Conservation (phyloP, 768 basidiomycete species). For the Lactifluus subvellereus region DNA sequence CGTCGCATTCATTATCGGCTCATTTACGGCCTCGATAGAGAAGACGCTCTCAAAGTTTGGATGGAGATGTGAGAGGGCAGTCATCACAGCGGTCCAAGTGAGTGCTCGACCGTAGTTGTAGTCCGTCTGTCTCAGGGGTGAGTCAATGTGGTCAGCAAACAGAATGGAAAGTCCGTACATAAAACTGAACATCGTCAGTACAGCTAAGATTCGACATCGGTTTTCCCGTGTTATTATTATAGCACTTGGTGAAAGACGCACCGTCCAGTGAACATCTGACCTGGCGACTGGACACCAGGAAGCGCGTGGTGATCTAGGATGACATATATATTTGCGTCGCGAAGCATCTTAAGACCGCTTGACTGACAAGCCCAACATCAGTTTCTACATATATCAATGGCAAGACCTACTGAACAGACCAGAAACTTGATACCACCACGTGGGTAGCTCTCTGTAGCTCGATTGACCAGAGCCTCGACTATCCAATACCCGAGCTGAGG, state of each 20-base stretch:
- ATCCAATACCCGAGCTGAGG: slow-evolving; percentile 77
- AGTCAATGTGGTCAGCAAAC: background rate
- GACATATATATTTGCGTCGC: slow-evolving; percentile 54
- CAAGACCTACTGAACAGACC: slow-evolving; percentile 31
- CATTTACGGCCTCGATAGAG: slow-evolving; percentile 71
- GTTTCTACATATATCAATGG: background rate
- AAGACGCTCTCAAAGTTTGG: slow-evolving; percentile 59
- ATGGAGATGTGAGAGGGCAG: slow-evolving; percentile 62
- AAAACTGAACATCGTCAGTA: slow-evolving; percentile 64
- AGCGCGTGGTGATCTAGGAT: slow-evolving; percentile 69
- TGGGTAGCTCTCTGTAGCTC: slow-evolving; percentile 55
- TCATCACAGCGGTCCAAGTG: slow-evolving; percentile 80
- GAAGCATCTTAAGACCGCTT: slow-evolving; percentile 55
- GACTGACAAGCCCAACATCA: slow-evolving; percentile 36
- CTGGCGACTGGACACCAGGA: slow-evolving; percentile 58
- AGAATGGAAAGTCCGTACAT: slow-evolving; percentile 39
- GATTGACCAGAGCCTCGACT: slow-evolving; percentile 63
- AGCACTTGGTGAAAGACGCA: slow-evolving; percentile 29
- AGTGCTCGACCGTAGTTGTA: slow-evolving; percentile 73
- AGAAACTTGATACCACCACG: slow-evolving; percentile 63
- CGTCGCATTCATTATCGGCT: slow-evolving; percentile 66
- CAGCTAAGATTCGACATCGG: slow-evolving; percentile 39
- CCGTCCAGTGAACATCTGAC: slow-evolving; percentile 67
- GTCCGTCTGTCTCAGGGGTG: slow-evolving; percentile 42
- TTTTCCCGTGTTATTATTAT: background rate